Conservation (phyloP, 2,329 filamentous ascomycete species). For the Cordyceps javanica region DNA sequence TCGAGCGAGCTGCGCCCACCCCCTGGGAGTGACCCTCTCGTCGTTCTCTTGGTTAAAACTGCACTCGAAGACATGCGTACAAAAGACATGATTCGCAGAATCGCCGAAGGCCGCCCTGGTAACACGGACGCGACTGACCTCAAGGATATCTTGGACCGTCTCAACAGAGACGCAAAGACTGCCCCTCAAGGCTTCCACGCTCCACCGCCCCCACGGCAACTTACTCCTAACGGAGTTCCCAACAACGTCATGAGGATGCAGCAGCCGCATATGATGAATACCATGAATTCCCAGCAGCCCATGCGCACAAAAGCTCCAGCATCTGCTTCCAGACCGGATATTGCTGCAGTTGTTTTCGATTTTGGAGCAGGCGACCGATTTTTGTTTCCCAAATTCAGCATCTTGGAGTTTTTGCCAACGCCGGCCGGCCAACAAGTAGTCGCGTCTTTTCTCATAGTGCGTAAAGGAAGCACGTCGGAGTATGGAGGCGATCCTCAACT, state of each 20-base stretch:
- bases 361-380: conserved; percentile 71
- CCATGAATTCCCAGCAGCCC: conserved; percentile 41
- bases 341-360: conserved; percentile 63
- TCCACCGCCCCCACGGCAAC: conserved; percentile 19
- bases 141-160: conserved; percentile 44
- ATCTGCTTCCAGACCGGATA: conserved; percentile 49
- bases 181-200: conserved; percentile 23
- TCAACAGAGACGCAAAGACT: conserved; percentile 38
- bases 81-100: conserved; percentile 46
- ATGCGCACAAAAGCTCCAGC: conserved; percentile 55
- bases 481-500: conserved; percentile 56
- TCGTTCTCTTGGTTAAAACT: conserved; percentile 52
- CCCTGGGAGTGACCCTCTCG: conserved; percentile 47
- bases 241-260: conserved; percentile 22
- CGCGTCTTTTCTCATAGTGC: conserved; percentile 71
- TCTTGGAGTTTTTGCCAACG: conserved; percentile 58
- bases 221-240: conserved; percentile 24
- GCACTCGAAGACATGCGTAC: conserved; percentile 46
- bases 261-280: conserved; percentile 14
- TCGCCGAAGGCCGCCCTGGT: conserved; percentile 44
- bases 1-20: conserved; percentile 48
- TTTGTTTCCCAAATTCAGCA: conserved; percentile 71
- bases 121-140: conserved; percentile 49
- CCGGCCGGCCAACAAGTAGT: conserved; percentile 54
- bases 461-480: conserved; percentile 62